Percentiles rank a stretch among this genome's conserved stretches.
phyloP scores from a whole-genome alignment of 2,329 filamentous ascomycete species.

The Penicillium sp. region DNA sequence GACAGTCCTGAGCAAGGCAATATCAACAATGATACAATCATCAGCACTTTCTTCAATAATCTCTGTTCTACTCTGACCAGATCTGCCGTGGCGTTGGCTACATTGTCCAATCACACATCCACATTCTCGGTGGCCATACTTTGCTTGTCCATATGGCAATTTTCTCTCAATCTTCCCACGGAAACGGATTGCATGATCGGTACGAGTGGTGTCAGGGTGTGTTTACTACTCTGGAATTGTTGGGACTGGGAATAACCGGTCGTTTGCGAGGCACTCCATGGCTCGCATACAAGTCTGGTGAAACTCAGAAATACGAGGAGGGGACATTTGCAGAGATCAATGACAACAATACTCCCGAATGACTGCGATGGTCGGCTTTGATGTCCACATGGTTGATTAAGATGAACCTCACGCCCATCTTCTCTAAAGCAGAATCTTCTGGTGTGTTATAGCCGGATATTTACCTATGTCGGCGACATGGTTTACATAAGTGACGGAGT shows the following conservation, averaged over 20 bases:
- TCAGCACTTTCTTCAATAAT: not conserved
- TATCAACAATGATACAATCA: not conserved
- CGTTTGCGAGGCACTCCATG: conserved; percentile 17
- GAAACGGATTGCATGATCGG: conserved; percentile 4
- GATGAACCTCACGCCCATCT: too few species aligned
- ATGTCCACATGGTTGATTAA: too few species aligned
- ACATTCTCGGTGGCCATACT: conserved; percentile 14
- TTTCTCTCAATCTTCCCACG: conserved; percentile 8
- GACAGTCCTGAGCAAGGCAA: not conserved
- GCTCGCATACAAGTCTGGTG: conserved; percentile 8
- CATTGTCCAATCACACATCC: not conserved
- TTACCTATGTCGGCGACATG: too few species aligned
- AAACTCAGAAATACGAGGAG: not conserved
- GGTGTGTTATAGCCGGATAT: too few species aligned
- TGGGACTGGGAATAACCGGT: conserved; percentile 9
- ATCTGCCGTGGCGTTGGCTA: conserved; percentile 9
- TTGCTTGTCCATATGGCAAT: conserved; percentile 14
- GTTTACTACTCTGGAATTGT: conserved; percentile 7
- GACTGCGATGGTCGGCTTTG: not conserved
- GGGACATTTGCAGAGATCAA: not conserved
- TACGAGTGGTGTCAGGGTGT: conserved; percentile 18
- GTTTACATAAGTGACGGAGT: too few species aligned
- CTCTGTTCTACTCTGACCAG: conserved; percentile 10
- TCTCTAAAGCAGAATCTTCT: too few species aligned
- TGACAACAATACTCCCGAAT: not conserved